Percentiles rank a stretch among this genome's conserved stretches.
Evolutionary conservation across 2,329 filamentous ascomycete genomes (phyloP).

Genomic region (Fusarium denticulatum): DNA sequence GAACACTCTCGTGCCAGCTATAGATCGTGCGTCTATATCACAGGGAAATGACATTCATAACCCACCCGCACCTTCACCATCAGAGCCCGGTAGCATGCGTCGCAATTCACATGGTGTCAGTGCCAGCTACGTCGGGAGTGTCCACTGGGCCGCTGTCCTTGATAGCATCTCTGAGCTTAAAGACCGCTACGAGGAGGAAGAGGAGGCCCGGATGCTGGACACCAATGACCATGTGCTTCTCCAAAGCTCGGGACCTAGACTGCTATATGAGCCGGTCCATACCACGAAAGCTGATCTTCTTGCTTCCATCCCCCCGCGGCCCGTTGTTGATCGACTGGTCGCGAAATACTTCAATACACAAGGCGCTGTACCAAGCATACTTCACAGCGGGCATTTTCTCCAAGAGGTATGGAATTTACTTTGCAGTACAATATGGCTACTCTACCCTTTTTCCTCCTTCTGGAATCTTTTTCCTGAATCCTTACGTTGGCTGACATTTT

Average conservation of each 20-base stretch:
- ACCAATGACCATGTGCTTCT: background rate
- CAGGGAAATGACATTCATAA: background rate
- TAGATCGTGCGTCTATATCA: background rate
- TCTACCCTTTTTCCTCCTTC: no score
- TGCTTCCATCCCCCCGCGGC: accelerated
- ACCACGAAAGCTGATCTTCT: background rate
- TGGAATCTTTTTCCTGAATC: background rate
- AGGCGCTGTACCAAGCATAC: background rate
- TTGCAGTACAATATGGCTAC: no score
- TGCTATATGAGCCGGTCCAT: background rate
- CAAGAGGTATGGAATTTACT: background rate
- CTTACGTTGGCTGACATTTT: no score
- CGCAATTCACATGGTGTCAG: accelerated
- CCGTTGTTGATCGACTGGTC: background rate
- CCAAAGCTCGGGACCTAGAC: background rate
- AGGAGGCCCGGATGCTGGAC: background rate
- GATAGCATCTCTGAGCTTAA: background rate
- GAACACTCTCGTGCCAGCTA: accelerated
- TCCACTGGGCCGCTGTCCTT: background rate
- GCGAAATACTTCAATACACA: background rate
- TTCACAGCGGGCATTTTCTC: background rate
- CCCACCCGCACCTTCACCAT: background rate
- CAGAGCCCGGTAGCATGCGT: background rate
- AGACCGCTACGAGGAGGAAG: background rate
- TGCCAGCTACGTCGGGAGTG: background rate